Conservation (phyloP, 2,329 filamentous ascomycete genomes). For the Fusarium mangiferae region DNA sequence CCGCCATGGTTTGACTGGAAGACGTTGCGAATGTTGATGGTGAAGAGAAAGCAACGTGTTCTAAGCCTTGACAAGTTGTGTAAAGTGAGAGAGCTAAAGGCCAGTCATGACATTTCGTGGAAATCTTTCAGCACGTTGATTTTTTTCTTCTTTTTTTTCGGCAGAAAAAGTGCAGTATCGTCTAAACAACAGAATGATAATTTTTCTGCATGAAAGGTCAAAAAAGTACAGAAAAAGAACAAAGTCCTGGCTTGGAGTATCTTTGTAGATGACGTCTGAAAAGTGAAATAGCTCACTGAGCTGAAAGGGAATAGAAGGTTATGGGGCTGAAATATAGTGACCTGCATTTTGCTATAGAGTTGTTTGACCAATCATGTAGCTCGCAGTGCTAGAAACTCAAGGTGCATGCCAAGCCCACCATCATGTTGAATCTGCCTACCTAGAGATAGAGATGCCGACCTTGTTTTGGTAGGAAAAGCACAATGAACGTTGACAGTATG, state of each 20-base stretch:
- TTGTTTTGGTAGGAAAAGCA: not conserved
- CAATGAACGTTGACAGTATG: not conserved
- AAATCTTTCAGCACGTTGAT: not conserved
- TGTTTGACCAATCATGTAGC: not conserved
- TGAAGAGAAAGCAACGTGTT: conserved; percentile 38
- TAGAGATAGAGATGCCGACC: not conserved
- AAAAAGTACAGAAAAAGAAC: not conserved
- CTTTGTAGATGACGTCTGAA: conserved; percentile 17
- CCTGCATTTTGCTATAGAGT: not conserved
- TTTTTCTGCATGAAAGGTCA: not conserved
- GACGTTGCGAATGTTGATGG: not conserved
- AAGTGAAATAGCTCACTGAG: not conserved
- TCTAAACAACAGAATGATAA: not conserved
- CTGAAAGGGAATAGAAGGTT: not conserved
- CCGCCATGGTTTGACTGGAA: conserved; percentile 32
- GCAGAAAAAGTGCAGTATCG: not conserved
- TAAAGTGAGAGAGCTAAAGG: not conserved
- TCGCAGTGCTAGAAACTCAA: not conserved
- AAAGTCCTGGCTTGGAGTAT: not conserved
- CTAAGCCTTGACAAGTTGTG: conserved; percentile 8
- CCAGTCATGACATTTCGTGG: not conserved
- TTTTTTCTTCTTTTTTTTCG: fast-evolving
- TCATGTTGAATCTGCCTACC: not conserved
- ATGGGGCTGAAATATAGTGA: not conserved
- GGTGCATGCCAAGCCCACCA: not conserved